Evolutionary conservation across 306 rosid genomes (phyloP).

Genomic region (Pterocarpus macrocarpus): DNA sequence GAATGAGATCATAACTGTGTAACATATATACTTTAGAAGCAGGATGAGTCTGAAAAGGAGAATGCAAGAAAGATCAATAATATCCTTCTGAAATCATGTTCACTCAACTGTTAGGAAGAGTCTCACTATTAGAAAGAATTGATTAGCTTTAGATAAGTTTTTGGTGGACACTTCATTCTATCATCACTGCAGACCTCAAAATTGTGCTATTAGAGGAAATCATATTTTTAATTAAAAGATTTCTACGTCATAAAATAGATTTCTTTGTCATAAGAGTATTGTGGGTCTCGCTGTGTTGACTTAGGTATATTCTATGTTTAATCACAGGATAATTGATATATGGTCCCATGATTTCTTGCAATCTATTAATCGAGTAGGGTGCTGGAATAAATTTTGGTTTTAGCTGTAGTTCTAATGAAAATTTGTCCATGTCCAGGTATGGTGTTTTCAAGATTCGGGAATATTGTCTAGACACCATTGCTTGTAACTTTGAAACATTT

Average conservation of each 20-base stretch:
- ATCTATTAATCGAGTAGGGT: background rate
- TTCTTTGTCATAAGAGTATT: background rate
- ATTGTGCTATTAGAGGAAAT: constrained; percentile 12
- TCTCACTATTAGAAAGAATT: constrained; percentile 5
- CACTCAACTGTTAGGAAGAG: constrained; percentile 2
- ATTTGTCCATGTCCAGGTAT: constrained; percentile 65
- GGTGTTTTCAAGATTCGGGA: constrained; percentile 89
- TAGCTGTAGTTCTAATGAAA: constrained; percentile 23
- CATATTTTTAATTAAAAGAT: constrained; percentile 37
- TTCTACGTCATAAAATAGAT: background rate
- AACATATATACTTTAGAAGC: too few species aligned
- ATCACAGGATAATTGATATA: constrained; percentile 9
- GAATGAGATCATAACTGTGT: background rate
- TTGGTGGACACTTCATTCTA: background rate
- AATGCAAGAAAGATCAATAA: too few species aligned
- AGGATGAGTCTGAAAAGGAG: too few species aligned
- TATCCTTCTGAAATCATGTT: constrained; percentile 28
- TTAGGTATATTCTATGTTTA: constrained; percentile 1
- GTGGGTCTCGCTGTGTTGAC: constrained; percentile 26
- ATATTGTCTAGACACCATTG: constrained; percentile 82
- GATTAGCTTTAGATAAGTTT: constrained; percentile 1
- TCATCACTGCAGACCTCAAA: constrained; percentile 18
- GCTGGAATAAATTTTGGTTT: constrained; percentile 32
- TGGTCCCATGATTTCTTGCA: constrained; percentile 16
- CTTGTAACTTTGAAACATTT: constrained; percentile 89